A percentile compares a stretch with the other conserved stretches of the same genome.
Conservation (phyloP, 352 stramenopile genomes). For the Globisporangium camurandrum region DNA sequence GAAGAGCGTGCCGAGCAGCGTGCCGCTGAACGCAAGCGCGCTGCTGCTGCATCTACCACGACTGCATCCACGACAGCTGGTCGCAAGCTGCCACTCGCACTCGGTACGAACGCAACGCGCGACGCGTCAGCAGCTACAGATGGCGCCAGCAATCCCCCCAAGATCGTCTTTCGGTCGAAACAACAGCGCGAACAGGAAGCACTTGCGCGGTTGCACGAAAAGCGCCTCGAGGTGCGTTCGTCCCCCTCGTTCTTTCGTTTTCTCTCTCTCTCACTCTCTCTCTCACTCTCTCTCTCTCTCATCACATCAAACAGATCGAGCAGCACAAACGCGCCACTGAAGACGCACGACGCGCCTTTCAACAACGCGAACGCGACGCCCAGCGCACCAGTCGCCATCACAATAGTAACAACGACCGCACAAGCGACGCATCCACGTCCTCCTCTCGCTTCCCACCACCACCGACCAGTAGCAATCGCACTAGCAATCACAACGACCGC, state of each 20-base stretch:
- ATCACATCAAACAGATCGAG: conserved; percentile 32
- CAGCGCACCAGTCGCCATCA: neutral
- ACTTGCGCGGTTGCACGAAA: conserved; percentile 59
- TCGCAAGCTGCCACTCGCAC: conserved; percentile 30
- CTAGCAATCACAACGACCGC: conserved; percentile 10
- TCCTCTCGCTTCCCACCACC: neutral
- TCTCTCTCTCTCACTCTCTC: neutral
- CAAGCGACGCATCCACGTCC: neutral
- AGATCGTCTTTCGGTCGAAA: conserved; percentile 74
- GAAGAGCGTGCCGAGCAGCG: conserved; percentile 57
- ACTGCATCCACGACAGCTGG: neutral
- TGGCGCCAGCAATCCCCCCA: conserved; percentile 7
- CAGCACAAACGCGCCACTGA: conserved; percentile 44
- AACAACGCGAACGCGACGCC: conserved; percentile 35
- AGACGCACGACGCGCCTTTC: conserved; percentile 52
- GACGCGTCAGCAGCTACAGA: neutral
- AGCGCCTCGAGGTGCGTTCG: conserved; percentile 41
- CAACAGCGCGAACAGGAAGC: conserved; percentile 73
- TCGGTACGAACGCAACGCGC: conserved; percentile 8
- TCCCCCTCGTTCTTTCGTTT: neutral
- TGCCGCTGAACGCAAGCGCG: conserved; percentile 17
- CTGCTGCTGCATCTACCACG: neutral
- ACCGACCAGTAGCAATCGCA: neutral
- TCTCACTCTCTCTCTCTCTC: neutral
- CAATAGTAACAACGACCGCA: conserved; percentile 6